A percentile compares a stretch with the other conserved stretches of the same genome.
Conservation (phyloP, 2,329 filamentous ascomycete species). For the Fusarium decemcellulare region DNA sequence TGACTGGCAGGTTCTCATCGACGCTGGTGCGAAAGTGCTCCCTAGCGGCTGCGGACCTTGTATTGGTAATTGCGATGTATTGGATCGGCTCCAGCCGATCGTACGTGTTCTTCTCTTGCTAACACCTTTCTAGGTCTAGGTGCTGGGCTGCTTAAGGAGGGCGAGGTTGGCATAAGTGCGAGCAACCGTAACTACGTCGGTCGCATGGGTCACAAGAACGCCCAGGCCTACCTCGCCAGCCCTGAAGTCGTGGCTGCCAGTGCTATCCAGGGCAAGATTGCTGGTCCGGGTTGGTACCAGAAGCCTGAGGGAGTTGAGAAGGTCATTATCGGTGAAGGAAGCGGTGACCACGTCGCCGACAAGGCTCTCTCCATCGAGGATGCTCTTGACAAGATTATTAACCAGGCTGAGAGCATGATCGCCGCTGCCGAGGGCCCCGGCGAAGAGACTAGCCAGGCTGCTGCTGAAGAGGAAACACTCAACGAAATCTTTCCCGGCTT, state of each 20-base stretch:
- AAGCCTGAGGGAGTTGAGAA: conserved; percentile 77
- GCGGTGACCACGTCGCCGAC: conserved; percentile 74
- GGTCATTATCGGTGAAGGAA: conserved; percentile 80
- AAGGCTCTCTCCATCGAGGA: conserved; percentile 77
- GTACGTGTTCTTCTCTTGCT: too few species aligned
- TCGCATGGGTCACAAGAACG: conserved; percentile 77
- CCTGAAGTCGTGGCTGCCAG: conserved; percentile 95
- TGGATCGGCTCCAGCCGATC: too few species aligned
- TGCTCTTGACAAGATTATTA: conserved; percentile 79
- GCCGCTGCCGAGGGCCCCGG: conserved; percentile 60
- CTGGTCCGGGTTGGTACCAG: conserved; percentile 84
- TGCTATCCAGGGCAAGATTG: conserved; percentile 79
- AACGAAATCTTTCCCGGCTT: conserved; percentile 89
- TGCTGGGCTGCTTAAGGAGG: conserved; percentile 82
- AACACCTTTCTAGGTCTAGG: conserved; percentile 67
- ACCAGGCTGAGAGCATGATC: conserved; percentile 76
- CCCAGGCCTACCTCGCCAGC: conserved; percentile 88
- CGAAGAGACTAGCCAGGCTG: conserved; percentile 16
- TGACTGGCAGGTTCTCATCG: conserved; percentile 86
- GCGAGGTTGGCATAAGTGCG: conserved; percentile 89
- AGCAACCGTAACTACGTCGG: conserved; percentile 94
- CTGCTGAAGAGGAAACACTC: conserved; percentile 50
- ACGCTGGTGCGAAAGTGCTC: conserved; percentile 81
- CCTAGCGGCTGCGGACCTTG: conserved; percentile 86
- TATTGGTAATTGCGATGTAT: conserved; percentile 66